These are phyloP conservation scores for Phytophthora kernoviae DNA, from an alignment of 352 stramenopile genomes.

Conservation along the genomic window DNA sequence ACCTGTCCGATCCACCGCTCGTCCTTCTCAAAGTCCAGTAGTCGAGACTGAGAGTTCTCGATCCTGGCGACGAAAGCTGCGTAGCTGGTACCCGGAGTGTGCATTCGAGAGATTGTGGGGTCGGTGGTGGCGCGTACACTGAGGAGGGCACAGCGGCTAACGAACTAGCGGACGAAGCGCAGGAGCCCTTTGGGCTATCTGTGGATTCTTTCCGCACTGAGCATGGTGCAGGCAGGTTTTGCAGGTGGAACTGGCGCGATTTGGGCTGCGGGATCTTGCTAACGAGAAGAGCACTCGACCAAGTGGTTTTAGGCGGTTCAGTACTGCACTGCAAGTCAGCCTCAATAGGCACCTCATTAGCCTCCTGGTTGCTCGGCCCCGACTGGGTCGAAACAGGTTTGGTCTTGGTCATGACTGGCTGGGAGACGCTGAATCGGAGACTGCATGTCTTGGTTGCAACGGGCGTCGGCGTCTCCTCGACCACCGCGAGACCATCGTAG, in stretches of 20 bases:
- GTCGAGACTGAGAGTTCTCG: constrained; percentile 33
- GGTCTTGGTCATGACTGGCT: constrained; percentile 4
- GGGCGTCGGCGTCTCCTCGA: constrained; percentile 20
- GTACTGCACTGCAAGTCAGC: neutral
- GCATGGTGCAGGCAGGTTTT: constrained; percentile 5
- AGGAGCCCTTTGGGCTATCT: constrained; percentile 4
- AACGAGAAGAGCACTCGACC: constrained; percentile 5
- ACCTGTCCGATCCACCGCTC: constrained; percentile 39
- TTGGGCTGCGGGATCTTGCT: constrained; percentile 41
- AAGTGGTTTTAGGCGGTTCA: constrained; percentile 1
- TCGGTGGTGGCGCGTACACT: constrained; percentile 22
- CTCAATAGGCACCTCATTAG: constrained; percentile 5
- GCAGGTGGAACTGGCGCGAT: constrained; percentile 27
- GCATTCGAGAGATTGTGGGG: constrained; percentile 23
- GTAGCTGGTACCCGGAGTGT: constrained; percentile 29
- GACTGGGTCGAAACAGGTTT: constrained; percentile 11
- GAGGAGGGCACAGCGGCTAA: constrained; percentile 2
- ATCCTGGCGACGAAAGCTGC: constrained; percentile 35
- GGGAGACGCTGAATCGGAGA: constrained; percentile 5
- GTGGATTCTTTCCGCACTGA: constrained; percentile 16
- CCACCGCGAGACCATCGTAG: constrained; percentile 29
- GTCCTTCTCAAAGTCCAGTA: constrained; percentile 41
- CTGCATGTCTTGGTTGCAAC: constrained; percentile 16
- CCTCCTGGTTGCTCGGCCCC: constrained; percentile 28
- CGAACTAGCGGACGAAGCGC: constrained; percentile 1